These are phyloP conservation scores for Aphanomyces astaci DNA, from an alignment of 352 stramenopile species.

Conservation along the genomic window DNA sequence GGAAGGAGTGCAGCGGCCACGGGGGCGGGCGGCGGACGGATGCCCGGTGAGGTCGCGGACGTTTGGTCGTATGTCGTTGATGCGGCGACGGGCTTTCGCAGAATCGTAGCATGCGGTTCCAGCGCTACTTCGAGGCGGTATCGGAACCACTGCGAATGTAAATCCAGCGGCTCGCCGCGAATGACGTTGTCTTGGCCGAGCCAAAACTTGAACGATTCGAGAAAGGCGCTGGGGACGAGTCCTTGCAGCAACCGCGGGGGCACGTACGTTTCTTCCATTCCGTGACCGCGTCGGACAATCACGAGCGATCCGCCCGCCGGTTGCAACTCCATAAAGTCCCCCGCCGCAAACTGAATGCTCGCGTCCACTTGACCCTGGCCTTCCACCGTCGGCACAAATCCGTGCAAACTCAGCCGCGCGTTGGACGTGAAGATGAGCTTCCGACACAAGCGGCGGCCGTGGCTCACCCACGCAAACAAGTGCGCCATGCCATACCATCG, in stretches of 20 bases:
- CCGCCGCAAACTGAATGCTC: constrained; percentile 50
- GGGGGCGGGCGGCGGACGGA: constrained; percentile 39
- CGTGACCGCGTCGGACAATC: constrained; percentile 76
- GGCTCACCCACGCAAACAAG: constrained; percentile 95
- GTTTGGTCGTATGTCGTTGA: constrained; percentile 51
- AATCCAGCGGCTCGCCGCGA: constrained; percentile 87
- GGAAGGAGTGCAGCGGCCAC: constrained; percentile 24
- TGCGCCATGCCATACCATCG: constrained; percentile 87
- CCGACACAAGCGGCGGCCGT: constrained; percentile 93
- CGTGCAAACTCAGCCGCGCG: constrained; percentile 88
- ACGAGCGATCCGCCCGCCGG: constrained; percentile 77
- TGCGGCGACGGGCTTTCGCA: constrained; percentile 51
- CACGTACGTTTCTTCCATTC: constrained; percentile 83
- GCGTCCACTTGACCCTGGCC: constrained; percentile 54
- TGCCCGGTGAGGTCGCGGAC: constrained; percentile 14
- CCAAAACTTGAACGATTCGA: constrained; percentile 97
- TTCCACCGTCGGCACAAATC: constrained; percentile 72
- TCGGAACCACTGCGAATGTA: constrained; percentile 82
- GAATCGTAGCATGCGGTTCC: constrained; percentile 38
- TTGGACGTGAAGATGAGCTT: constrained; percentile 97
- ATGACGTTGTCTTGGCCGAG: constrained; percentile 92
- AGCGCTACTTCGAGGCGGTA: constrained; percentile 78
- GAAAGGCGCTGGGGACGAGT: constrained; percentile 87
- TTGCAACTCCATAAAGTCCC: constrained; percentile 60
- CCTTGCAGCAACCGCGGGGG: constrained; percentile 90